Base-by-base conservation (phyloP, 2,329 filamentous ascomycete genomes). In the Microdochium bolleyi region DNA sequence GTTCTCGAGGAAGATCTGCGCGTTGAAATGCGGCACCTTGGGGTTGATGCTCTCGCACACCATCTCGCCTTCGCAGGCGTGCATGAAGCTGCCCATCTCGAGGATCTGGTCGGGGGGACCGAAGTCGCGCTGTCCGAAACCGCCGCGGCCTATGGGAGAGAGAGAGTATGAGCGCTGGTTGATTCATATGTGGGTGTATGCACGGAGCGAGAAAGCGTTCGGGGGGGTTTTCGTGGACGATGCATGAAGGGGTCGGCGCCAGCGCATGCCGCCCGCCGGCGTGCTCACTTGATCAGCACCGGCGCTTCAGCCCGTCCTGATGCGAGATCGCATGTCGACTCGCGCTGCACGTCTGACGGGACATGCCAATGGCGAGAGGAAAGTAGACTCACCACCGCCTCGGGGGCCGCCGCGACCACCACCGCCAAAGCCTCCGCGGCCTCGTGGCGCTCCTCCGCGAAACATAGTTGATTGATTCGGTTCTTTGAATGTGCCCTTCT, bases 21-120 rank as follows among this genome's bases (percentile, higher is more conserved):
- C 94, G 78, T 96, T 97, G 86, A 99, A 99, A 78, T 95, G 95
- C 57, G 94, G 94, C 59, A 99, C 87, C 76, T 97, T 97, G 64
- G 87, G 78, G 79, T 96, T 97, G 73, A 88, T 87, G 61, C 89
- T 95, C 73, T 91, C 86, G 87, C 92, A 96, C 62, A 99, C 87
- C 81, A 99, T 94, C 74, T 99, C 94, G 70, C 92, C 92, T 74
- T 99, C 94, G 75, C 89, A 92, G 54, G 91, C 85, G 76, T 99
- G 94, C 69, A 96, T 74, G 73, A 97, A 95, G 60, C 83, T 83
- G 71, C 94, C 94, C 87, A 99, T 90, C 76, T 96, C 94, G 11
- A 64, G 57, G 60, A 67, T 64, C 54, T 59, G 58, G 56, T 65
- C 66, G 5, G 66, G 66, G 21, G 65, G 66, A 53, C 66, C 65